phyloP scores from a whole-genome alignment of 805 yeast species.

The Wickerhamiella brachini region DNA sequence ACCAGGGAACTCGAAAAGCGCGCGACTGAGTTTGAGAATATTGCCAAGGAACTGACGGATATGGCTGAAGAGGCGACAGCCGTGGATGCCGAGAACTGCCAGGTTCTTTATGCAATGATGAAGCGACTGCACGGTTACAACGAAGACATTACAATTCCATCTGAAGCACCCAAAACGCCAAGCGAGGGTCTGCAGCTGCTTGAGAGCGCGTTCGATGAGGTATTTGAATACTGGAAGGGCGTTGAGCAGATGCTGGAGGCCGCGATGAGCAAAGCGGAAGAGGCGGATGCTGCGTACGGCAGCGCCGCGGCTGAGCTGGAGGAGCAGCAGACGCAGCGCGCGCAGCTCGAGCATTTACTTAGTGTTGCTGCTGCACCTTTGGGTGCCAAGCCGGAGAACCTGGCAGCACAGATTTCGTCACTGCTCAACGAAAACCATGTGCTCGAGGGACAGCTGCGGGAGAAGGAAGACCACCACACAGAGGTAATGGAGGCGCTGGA shows the following conservation, averaged over 20 bases:
- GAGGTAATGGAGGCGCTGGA: constrained; percentile 3
- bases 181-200: not conserved
- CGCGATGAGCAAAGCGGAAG: not conserved
- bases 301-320: constrained; percentile 1
- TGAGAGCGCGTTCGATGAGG: not conserved
- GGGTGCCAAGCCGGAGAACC: not conserved
- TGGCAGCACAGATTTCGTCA: constrained; percentile 2
- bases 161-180: not conserved
- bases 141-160: not conserved
- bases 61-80: not conserved
- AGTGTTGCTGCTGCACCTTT: constrained; percentile 1
- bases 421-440: constrained; percentile 5
- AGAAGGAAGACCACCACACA: constrained; percentile 2
- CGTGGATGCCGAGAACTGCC: not conserved
- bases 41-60: not conserved
- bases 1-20: not conserved
- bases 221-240: not conserved
- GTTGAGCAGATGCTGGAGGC: not conserved
- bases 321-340: not conserved
- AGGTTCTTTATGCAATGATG: not conserved
- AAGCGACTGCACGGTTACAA: not conserved
- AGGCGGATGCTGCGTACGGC: not conserved
- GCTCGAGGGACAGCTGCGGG: constrained; percentile 6
- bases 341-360: not conserved
- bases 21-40: not conserved